Percentiles rank a stretch among this genome's conserved stretches.
Conservation (phyloP, 345 rosid genomes). For the Brassica nigra region DNA sequence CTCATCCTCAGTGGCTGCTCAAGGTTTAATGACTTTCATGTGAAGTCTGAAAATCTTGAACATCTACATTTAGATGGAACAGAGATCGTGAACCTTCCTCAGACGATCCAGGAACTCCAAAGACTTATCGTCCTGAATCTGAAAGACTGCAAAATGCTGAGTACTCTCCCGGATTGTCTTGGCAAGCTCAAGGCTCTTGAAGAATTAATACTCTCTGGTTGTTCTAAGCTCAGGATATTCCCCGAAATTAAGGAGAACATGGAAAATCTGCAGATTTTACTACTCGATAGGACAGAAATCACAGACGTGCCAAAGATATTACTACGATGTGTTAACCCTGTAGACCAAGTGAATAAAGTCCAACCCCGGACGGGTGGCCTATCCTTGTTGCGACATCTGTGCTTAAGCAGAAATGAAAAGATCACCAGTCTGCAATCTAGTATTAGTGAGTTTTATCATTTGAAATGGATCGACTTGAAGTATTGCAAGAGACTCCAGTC, state of each 20-base stretch:
- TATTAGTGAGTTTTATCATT: slow-evolving; percentile 11
- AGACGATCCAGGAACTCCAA: background rate
- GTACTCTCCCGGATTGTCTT: slow-evolving; percentile 5
- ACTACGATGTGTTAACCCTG: background rate
- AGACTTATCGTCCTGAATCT: slow-evolving; percentile 3
- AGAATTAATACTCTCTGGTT: slow-evolving; percentile 25
- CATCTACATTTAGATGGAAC: slow-evolving; percentile 20
- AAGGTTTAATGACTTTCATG: slow-evolving; percentile 9
- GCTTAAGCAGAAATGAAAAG: slow-evolving; percentile 13
- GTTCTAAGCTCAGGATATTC: background rate
- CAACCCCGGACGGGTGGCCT: background rate
- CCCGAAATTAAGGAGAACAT: background rate
- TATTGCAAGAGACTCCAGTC: slow-evolving; percentile 24
- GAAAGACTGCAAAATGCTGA: slow-evolving; percentile 6
- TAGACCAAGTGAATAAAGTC: background rate
- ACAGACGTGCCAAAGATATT: background rate
- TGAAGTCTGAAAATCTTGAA: slow-evolving; percentile 9
- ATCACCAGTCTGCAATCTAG: background rate
- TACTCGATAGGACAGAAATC: slow-evolving; percentile 30
- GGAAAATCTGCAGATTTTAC: slow-evolving; percentile 6
- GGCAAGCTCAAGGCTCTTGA: slow-evolving; percentile 11
- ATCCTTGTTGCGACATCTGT: slow-evolving; percentile 6
- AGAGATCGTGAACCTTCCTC: slow-evolving; percentile 15
- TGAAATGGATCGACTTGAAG: slow-evolving; percentile 28
- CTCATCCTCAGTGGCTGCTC: slow-evolving; percentile 31